A percentile compares a stretch with the other conserved stretches of the same genome.
These are phyloP conservation scores for Huntiella decipiens DNA, from an alignment of 2,329 filamentous ascomycete genomes.

Conservation along the genomic window DNA sequence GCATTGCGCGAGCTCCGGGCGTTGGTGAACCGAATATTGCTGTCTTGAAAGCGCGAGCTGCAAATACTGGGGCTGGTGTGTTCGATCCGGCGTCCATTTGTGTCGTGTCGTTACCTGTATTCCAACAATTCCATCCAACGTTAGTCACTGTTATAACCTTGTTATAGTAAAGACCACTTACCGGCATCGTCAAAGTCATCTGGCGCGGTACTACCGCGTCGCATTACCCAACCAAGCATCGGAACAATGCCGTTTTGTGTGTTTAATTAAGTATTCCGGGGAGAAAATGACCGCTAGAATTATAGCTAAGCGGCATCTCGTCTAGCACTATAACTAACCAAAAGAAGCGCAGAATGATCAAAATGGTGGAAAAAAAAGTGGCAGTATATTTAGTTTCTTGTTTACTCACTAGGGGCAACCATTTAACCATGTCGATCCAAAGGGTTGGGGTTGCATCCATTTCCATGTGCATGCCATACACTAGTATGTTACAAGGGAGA, in stretches of 20 bases:
- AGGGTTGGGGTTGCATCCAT: too few species aligned
- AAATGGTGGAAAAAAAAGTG: too few species aligned
- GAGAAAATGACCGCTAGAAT: too few species aligned
- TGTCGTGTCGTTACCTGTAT: conserved; percentile 19
- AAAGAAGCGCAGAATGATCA: too few species aligned
- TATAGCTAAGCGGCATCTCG: too few species aligned
- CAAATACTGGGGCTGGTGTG: conserved; percentile 47
- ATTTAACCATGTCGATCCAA: too few species aligned
- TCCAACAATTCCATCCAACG: background rate
- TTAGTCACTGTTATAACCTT: background rate
- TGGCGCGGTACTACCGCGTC: conserved; percentile 24
- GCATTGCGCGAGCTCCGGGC: conserved; percentile 15
- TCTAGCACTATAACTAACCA: too few species aligned
- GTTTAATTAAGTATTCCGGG: background rate
- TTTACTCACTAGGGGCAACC: too few species aligned
- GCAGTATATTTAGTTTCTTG: too few species aligned
- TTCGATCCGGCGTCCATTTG: conserved; percentile 37
- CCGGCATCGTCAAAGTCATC: conserved; percentile 14
- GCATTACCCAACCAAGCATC: conserved; percentile 44
- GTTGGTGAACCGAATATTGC: conserved; percentile 43
- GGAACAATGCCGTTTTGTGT: background rate
- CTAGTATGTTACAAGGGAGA: too few species aligned
- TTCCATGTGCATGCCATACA: too few species aligned
- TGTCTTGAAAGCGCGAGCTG: conserved; percentile 43
- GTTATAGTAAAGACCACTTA: background rate